Conservation (phyloP, 2,329 filamentous ascomycete genomes). For the Microdochium nivale region DNA sequence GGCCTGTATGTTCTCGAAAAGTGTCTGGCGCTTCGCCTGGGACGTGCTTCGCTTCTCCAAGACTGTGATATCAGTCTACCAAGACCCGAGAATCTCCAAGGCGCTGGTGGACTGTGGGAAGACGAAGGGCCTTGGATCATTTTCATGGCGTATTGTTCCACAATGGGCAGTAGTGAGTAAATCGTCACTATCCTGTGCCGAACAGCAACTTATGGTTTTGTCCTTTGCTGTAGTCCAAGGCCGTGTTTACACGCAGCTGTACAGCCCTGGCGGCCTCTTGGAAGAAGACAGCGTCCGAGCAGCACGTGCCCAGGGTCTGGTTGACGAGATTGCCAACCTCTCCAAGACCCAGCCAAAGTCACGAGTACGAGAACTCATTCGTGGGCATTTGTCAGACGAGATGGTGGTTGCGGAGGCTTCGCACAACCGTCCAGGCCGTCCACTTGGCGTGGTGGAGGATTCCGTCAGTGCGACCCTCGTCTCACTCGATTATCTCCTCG, state of each 20-base stretch:
- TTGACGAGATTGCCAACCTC: not conserved
- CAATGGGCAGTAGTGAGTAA: not conserved
- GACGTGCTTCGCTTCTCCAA: not conserved
- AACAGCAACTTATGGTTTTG: not conserved
- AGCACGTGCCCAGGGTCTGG: not conserved
- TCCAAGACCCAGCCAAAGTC: not conserved
- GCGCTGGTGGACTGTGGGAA: not conserved
- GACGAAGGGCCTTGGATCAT: not conserved
- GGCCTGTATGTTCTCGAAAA: not conserved
- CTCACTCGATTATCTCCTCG: not conserved
- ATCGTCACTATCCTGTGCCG: not conserved
- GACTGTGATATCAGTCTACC: not conserved
- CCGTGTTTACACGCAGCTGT: not conserved
- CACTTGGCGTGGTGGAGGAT: not conserved
- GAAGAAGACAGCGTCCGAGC: not conserved
- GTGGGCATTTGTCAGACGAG: not conserved
- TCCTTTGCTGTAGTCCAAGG: not conserved
- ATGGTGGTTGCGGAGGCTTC: not conserved
- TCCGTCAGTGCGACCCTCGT: not conserved
- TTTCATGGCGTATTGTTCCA: not conserved
- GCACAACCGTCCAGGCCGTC: not conserved
- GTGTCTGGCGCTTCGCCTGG: not conserved
- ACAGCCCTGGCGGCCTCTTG: not conserved
- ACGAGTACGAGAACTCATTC: not conserved
- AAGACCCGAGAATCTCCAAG: not conserved